These are phyloP conservation scores for Osmanthus fragrans DNA, from an alignment of 257 asterid species.

Conservation along the genomic window DNA sequence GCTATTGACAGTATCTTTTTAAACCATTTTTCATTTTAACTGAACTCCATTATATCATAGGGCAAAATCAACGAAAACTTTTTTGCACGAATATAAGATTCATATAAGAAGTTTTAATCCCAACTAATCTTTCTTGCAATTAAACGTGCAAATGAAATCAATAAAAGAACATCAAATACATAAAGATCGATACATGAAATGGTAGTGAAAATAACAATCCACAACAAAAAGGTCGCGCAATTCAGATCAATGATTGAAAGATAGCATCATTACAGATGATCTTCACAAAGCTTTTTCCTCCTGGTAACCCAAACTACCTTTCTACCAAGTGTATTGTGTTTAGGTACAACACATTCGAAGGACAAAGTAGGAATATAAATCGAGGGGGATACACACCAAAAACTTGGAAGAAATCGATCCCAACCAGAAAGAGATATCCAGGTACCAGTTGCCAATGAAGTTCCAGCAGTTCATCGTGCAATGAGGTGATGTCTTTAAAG, in stretches of 20 bases:
- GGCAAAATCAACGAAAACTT: too few species aligned
- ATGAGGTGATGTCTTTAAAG: constrained; percentile 9
- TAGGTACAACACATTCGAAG: not conserved
- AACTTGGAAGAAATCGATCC: not conserved
- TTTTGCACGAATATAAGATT: not conserved
- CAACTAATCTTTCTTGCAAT: not conserved
- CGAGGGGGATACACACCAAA: not conserved
- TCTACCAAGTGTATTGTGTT: not conserved
- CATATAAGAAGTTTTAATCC: not conserved
- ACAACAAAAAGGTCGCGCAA: not conserved
- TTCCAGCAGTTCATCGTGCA: constrained; percentile 12
- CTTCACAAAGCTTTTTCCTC: not conserved
- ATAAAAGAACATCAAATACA: not conserved
- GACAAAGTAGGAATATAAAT: not conserved
- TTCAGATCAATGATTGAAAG: not conserved
- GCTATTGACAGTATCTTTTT: too few species aligned
- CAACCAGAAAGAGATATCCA: not conserved
- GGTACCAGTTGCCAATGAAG: not conserved
- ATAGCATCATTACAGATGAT: not conserved
- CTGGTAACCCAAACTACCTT: not conserved
- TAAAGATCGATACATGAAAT: not conserved
- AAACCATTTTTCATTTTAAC: too few species aligned
- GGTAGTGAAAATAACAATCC: not conserved
- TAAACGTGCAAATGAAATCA: not conserved
- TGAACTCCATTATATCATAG: too few species aligned